Conservation (phyloP, 2,329 filamentous ascomycete genomes). For the Fusarium sp. region DNA sequence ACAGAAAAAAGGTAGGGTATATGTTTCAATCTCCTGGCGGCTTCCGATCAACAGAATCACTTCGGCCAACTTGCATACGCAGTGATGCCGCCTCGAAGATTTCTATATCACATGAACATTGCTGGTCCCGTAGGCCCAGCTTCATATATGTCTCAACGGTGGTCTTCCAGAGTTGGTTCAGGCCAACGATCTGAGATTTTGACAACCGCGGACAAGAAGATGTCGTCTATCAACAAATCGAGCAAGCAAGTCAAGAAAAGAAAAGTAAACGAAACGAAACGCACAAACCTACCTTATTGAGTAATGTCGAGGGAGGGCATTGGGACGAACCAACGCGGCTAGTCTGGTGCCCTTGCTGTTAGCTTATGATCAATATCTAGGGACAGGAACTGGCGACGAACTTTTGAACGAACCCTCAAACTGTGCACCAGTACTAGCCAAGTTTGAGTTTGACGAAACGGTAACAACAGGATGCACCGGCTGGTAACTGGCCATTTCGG, state of each 20-base stretch:
- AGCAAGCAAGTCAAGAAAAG: neutral
- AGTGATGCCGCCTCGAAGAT: neutral
- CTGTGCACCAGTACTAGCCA: neutral
- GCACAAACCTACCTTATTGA: neutral
- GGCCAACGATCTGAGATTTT: neutral
- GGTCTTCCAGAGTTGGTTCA: neutral
- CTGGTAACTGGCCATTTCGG: neutral
- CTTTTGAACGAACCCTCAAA: neutral
- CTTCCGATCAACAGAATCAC: conserved; percentile 1
- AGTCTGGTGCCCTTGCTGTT: neutral
- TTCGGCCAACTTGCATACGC: neutral
- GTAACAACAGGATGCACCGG: neutral
- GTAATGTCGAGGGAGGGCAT: neutral
- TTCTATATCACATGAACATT: neutral
- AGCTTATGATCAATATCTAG: neutral
- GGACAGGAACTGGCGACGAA: neutral
- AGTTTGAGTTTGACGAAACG: neutral
- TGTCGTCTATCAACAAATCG: neutral
- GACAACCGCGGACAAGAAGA: neutral
- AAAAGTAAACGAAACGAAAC: neutral
- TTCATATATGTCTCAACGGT: neutral
- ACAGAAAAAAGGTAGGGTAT: conserved; percentile 1
- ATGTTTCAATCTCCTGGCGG: neutral
- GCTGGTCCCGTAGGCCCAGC: neutral
- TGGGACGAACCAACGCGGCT: neutral